phyloP scores from a whole-genome alignment of 441 rosid genomes.

The Brassica balearica region DNA sequence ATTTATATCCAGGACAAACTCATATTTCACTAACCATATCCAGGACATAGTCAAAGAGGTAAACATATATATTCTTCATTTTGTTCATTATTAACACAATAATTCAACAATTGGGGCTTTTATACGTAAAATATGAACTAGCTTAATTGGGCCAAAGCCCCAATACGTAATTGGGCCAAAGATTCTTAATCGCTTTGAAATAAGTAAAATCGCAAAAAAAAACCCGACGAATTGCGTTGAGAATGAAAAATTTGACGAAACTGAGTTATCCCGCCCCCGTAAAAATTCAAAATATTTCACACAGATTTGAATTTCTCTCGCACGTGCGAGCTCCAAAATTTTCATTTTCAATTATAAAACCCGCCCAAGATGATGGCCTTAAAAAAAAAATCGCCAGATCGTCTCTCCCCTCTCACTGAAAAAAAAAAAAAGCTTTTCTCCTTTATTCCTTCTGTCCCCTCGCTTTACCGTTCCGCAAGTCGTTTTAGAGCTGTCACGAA shows the following conservation, averaged over 20 bases:
- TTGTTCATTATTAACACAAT: too few species aligned
- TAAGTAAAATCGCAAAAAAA: conserved; percentile 13
- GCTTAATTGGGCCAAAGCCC: background rate
- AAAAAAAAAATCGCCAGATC: conserved; percentile 36
- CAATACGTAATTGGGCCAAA: conserved; percentile 12
- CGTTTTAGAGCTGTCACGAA: conserved; percentile 27
- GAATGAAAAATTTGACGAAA: background rate
- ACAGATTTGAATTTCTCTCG: background rate
- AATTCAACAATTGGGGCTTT: background rate
- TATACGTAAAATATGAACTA: too few species aligned
- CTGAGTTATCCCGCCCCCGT: conserved; percentile 31
- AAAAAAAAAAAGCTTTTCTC: conserved; percentile 18
- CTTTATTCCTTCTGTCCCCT: conserved; percentile 28
- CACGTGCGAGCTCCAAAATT: conserved; percentile 42
- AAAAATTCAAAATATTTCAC: conserved; percentile 39
- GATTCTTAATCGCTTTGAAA: background rate
- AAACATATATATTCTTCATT: too few species aligned
- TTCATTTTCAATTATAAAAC: conserved; percentile 44
- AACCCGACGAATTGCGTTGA: background rate
- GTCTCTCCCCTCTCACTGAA: conserved; percentile 28
- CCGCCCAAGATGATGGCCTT: conserved; percentile 37
- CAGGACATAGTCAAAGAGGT: too few species aligned
- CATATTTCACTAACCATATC: too few species aligned
- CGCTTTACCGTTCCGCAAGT: conserved; percentile 29
- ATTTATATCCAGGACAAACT: too few species aligned